Base-by-base conservation (phyloP, 2,329 filamentous ascomycete genomes). In the Aureobasidium vineae region DNA sequence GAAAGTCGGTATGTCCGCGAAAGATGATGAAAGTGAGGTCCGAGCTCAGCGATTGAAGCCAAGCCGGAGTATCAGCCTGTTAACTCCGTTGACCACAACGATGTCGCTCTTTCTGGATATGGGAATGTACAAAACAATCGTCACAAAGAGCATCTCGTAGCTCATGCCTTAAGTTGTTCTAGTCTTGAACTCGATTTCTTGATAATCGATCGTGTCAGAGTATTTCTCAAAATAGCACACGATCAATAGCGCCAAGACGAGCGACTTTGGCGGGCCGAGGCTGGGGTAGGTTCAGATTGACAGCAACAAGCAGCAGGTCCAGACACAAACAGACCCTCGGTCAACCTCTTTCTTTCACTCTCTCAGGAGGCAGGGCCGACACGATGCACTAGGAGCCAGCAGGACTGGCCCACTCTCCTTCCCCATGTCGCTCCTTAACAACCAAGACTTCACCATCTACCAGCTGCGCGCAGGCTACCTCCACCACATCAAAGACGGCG, bases 391-490 rank as follows among this genome's bases (percentile, higher is more conserved):
- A 41, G 33, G 45, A 50, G 59, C 59, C 67, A 69, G 68, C 66
- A 53, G 66, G 67, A 45, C 68, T 68, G 68, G 66, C 54, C 60
- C 31, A 31, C 26, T 54, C 38, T 43, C 53, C 31, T 45, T 53
- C 53, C 41, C 28, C 68, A 77, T 77, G 75, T 77, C 75, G 60
- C 73, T 77, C 66, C 73, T 77, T 49, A 73, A 75, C 70, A 77
- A 76, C 63, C 74, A 77, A 69, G 75, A 77, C 76, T 88, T 95
- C 76, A 89, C 93, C 52, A 86, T 91, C 66, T 94, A 94, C 79
- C 90, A 92, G 77, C 82, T 96, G 66, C 89, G 91, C 63, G 89
- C 89, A 43, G 88, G 88, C 72, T 95, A 95, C 75, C 86, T 96
- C 41, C 87, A 88, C 70, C 86, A 91, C 69, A 88, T 93, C 70